These are phyloP conservation scores for Salix dunnii DNA, from an alignment of 345 rosid species.

Conservation along the genomic window DNA sequence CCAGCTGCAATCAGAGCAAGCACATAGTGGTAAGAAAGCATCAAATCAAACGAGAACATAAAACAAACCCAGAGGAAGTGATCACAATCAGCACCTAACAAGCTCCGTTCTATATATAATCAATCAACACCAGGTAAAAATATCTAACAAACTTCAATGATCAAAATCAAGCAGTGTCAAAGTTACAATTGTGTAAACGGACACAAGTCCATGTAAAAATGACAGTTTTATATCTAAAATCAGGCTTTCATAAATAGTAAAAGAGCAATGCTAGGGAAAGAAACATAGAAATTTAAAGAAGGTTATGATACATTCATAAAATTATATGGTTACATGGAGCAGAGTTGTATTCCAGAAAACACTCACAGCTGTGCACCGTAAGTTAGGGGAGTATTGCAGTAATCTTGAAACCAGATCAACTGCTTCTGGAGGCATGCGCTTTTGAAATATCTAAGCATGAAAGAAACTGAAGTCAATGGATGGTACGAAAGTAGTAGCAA, in stretches of 20 bases:
- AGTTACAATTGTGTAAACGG: too few relatives aligned
- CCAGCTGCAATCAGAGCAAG: conserved; percentile 47
- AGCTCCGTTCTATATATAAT: neutral
- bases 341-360: neutral
- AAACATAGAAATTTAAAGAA: neutral
- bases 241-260: too few relatives aligned
- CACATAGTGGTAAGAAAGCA: neutral
- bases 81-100: neutral
- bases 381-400: conserved; percentile 92
- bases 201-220: neutral
- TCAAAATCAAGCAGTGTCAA: neutral
- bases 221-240: neutral
- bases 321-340: neutral
- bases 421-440: conserved; percentile 96
- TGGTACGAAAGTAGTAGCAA: neutral
- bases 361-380: conserved; percentile 87
- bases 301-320: neutral
- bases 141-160: neutral
- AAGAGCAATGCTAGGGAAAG: neutral
- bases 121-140: neutral
- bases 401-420: conserved; percentile 94
- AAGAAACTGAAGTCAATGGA: neutral
- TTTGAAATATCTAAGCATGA: conserved; percentile 70
- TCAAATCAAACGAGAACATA: neutral
- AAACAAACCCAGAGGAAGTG: neutral